phyloP scores from a whole-genome alignment of 306 rosid species.

The Dryas alaskensis region DNA sequence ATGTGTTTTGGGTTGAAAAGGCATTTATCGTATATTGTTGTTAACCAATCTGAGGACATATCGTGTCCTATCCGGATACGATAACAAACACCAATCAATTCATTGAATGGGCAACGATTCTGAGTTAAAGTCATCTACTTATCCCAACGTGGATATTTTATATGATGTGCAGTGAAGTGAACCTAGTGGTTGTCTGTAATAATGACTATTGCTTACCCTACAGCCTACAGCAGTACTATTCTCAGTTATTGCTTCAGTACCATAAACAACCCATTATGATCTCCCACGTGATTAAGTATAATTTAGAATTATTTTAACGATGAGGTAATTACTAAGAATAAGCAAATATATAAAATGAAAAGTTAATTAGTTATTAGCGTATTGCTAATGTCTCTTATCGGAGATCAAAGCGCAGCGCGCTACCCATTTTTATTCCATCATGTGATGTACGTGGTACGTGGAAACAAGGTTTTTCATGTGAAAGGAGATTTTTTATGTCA shows the following conservation, averaged over 20 bases:
- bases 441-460: not conserved
- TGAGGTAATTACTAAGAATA: too few relatives aligned
- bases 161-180: not conserved
- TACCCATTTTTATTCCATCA: not conserved
- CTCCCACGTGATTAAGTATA: too few relatives aligned
- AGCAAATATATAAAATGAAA: too few relatives aligned
- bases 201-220: not conserved
- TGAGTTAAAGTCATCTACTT: not conserved
- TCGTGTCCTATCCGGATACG: not conserved
- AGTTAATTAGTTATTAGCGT: too few relatives aligned
- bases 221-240: not conserved
- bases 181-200: not conserved
- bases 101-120: not conserved
- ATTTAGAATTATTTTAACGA: too few relatives aligned
- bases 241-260: too few relatives aligned
- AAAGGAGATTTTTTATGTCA: not conserved
- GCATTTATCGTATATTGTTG: not conserved
- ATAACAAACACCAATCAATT: not conserved
- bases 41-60: not conserved
- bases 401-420: too few relatives aligned
- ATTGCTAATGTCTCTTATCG: not conserved
- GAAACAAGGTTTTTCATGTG: not conserved
- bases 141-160: constrained; percentile 7
- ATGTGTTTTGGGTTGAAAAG: not conserved
- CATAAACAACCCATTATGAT: too few relatives aligned